phyloP scores from a whole-genome alignment of 2,329 filamentous ascomycete species.

The Emergomyces orientalis region DNA sequence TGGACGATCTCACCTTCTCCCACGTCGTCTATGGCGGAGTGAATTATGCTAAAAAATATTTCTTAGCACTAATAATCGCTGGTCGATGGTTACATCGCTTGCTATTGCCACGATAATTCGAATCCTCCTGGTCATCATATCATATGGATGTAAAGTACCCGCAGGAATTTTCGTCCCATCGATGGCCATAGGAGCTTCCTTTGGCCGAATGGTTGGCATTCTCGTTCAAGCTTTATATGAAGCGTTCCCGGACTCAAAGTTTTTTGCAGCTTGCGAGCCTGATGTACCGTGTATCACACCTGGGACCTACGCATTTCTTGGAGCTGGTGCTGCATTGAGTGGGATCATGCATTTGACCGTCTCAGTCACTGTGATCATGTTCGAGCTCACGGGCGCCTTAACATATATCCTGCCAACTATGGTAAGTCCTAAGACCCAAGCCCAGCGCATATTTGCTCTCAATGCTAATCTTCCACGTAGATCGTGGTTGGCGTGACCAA shows the following conservation, averaged over 20 bases:
- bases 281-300: slow-evolving; percentile 95
- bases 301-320: slow-evolving; percentile 91
- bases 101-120: slow-evolving; percentile 71
- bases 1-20: slow-evolving; percentile 19
- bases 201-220: slow-evolving; percentile 89
- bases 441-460: not conserved
- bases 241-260: slow-evolving; percentile 67
- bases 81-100: slow-evolving; percentile 69
- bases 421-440: slow-evolving; percentile 36
- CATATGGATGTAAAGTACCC: slow-evolving; percentile 95
- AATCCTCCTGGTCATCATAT: slow-evolving; percentile 80
- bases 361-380: slow-evolving; percentile 98
- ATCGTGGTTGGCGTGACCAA: slow-evolving; percentile 97
- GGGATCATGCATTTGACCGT: slow-evolving; percentile 98
- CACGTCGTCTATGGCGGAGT: not conserved
- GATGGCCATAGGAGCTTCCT: slow-evolving; percentile 93
- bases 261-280: slow-evolving; percentile 81
- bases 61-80: slow-evolving; percentile 54
- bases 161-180: slow-evolving; percentile 97
- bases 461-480: slow-evolving; percentile 24
- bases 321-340: slow-evolving; percentile 80
- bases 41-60: slow-evolving; percentile 16
- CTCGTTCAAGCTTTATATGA: slow-evolving; percentile 85
- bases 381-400: slow-evolving; percentile 91
- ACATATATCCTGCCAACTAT: slow-evolving; percentile 97